Base-by-base conservation (phyloP, 2,329 filamentous ascomycete genomes). In the Colletotrichum paranaense region DNA sequence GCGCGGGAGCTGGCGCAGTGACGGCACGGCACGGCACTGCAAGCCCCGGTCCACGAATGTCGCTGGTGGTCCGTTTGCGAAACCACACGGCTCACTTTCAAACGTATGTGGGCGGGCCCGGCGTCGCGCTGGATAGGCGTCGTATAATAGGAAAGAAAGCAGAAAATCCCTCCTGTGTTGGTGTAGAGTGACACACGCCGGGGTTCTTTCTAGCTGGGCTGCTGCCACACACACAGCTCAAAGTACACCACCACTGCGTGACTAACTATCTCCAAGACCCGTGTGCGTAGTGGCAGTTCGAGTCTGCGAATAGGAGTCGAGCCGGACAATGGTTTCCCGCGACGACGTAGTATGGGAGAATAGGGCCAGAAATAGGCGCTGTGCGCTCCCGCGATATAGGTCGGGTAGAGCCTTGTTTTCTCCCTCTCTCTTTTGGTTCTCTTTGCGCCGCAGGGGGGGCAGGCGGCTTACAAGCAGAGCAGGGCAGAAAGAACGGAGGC, bases 21-120 rank as follows among this genome's bases (percentile, higher is more conserved):
- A 77, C 78, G 79, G 77, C 78, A 79, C 78, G 79, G 77, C 78
- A 79, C 79, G 78, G 79, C 76, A 78, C 80, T 81, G 77, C 78
- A 80, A 77, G 75, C 78, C 80, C 78, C 76, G 75, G 73, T 77
- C 77, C 74, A 60, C 66, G 62, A 70, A 60, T 56, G 30, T 49
- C 53, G 56, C 22, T 62, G 55, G 63, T 55, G 53, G 28, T 75
- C 30, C 67, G 56, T 68, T 65, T 75, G 68, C 71, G 71, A 67
- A 72, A 74, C 71, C 68, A 72, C 68, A 74, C 68, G 62, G 62
- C 70, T 73, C 46, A 70, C 58, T 64, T 49, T 57, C 55, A 73
- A 38, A 70, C 70, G 70, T 64, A 66, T 26, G 68, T 35, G 46
- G 66, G 26, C 55, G 38, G 30, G 28, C 62, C 24, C 62, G 62